Evolutionary conservation across 2,329 filamentous ascomycete species (phyloP).

Genomic region (Colletotrichum higginsianum): DNA sequence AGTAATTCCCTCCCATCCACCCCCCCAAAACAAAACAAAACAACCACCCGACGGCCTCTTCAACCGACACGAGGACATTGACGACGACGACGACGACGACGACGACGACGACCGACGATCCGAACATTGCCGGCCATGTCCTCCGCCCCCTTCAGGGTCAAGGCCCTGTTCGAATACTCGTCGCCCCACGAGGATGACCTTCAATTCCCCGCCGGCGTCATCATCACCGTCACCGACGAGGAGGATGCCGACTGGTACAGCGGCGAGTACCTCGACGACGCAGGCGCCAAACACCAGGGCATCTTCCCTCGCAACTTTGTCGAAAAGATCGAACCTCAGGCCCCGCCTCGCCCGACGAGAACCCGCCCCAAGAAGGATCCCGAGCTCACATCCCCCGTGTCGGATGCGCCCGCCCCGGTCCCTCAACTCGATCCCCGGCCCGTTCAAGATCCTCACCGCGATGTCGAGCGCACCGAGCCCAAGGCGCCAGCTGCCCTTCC

Average conservation of each 20-base stretch:
- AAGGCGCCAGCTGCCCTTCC: constrained; percentile 48
- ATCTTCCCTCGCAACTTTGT: constrained; percentile 98
- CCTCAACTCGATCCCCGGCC: constrained; percentile 49
- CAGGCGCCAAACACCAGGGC: constrained; percentile 82
- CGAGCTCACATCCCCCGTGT: constrained; percentile 49
- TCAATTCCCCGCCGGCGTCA: constrained; percentile 85
- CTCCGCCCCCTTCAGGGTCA: constrained; percentile 88
- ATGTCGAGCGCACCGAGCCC: constrained; percentile 51
- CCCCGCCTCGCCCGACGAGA: constrained; percentile 87
- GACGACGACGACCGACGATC: constrained; percentile 26
- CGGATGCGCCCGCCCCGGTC: constrained; percentile 47
- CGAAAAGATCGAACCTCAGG: constrained; percentile 92
- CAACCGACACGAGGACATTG: constrained; percentile 19
- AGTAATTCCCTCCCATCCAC: neutral
- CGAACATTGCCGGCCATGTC: constrained; percentile 41
- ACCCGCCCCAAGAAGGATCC: constrained; percentile 78
- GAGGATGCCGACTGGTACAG: constrained; percentile 96
- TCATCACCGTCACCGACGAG: constrained; percentile 93
- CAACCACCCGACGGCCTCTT: constrained; percentile 9
- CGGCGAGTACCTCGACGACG: constrained; percentile 86
- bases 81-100: constrained; percentile 14
- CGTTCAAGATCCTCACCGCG: constrained; percentile 54
- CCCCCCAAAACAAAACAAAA: neutral
- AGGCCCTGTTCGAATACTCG: constrained; percentile 93
- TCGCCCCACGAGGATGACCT: constrained; percentile 97